Evolutionary conservation across 352 stramenopile species (phyloP).

Genomic region (Pythium myriotylum): DNA sequence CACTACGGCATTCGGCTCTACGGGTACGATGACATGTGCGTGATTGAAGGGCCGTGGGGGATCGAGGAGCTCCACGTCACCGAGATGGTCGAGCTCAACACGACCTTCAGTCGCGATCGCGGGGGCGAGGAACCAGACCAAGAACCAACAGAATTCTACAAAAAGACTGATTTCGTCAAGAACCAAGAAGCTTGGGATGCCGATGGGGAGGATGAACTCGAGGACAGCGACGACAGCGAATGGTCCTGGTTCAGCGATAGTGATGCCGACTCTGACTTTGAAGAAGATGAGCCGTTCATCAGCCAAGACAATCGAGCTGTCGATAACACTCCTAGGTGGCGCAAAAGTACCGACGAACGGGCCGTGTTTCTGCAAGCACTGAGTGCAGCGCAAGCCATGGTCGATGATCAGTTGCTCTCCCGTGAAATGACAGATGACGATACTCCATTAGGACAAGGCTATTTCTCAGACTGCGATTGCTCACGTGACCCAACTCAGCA

Average conservation of each 20-base stretch:
- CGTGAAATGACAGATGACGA: slow-evolving; percentile 43
- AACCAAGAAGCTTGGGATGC: slow-evolving; percentile 54
- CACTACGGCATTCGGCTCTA: slow-evolving; percentile 76
- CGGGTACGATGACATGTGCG: slow-evolving; percentile 78
- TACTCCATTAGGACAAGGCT: slow-evolving; percentile 58
- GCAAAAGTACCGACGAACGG: slow-evolving; percentile 12
- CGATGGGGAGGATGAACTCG: slow-evolving; percentile 45
- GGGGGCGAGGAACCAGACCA: slow-evolving; percentile 53
- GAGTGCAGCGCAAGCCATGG: slow-evolving; percentile 42
- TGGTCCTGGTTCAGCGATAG: slow-evolving; percentile 68
- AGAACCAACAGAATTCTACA: slow-evolving; percentile 49
- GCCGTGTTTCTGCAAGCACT: slow-evolving; percentile 53
- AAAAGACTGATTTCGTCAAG: slow-evolving; percentile 63
- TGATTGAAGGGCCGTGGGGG: slow-evolving; percentile 33
- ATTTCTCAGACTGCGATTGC: slow-evolving; percentile 74
- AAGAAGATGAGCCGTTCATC: slow-evolving; percentile 20
- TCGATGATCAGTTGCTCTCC: slow-evolving; percentile 47
- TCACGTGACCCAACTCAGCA: slow-evolving; percentile 32
- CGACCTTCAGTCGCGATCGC: slow-evolving; percentile 26
- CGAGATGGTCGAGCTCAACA: slow-evolving; percentile 63
- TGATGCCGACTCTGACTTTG: slow-evolving; percentile 50
- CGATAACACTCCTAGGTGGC: slow-evolving; percentile 11
- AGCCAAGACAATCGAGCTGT: slow-evolving; percentile 6
- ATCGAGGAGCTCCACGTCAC: slow-evolving; percentile 61
- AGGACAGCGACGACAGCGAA: slow-evolving; percentile 48